Evolutionary conservation across 768 basidiomycete species (phyloP), one percentile per base, ranked within the genome.

Genomic region (Tulasnella sp.): DNA sequence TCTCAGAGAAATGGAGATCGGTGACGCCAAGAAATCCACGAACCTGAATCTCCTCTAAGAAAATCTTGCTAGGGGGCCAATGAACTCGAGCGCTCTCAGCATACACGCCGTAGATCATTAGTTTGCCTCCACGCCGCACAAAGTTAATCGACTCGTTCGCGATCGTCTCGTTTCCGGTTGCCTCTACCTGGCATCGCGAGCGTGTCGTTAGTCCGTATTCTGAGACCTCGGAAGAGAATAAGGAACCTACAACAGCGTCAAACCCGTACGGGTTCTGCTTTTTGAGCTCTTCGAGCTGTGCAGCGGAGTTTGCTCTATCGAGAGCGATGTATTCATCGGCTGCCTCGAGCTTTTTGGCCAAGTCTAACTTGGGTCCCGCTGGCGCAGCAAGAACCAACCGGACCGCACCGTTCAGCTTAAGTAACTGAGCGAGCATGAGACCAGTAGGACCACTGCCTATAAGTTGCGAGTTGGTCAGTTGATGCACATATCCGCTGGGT

Each of bases 101-200:
- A 83, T 96, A 97, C 51, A 96, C 95, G 55, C 95, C 95, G 82
- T 97, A 97, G 67, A 94, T 88, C 91, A 94, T 91, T 82, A 94
- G 84, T 3, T 93, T 94, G 23, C 93, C 93, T 20, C 93, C 93
- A 39, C 93, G 86, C 44, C 93, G 88, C 35, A 97, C 95, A 82
- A 94, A 95, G 85, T 95, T 90, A 86, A 96, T 95, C 79, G 93
- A 87, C 40, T 94, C 91, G 81, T 95, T 91, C n/a, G 93, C 94
- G 57, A 97, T 84, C 82, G 90, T 91, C 85, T 95, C 94, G 40
- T 92, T 91, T 42, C 95, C 95, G 0, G 92, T 92, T 69, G 91
- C 91, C 82, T 93, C 92, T 55, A 89, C 84, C 81, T 81, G 39
- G 11, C 61, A 3, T 67, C 26, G 13, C 32, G 15, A 23, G 16